Conservation (phyloP, 352 stramenopile species). For the Globisporangium polare region DNA sequence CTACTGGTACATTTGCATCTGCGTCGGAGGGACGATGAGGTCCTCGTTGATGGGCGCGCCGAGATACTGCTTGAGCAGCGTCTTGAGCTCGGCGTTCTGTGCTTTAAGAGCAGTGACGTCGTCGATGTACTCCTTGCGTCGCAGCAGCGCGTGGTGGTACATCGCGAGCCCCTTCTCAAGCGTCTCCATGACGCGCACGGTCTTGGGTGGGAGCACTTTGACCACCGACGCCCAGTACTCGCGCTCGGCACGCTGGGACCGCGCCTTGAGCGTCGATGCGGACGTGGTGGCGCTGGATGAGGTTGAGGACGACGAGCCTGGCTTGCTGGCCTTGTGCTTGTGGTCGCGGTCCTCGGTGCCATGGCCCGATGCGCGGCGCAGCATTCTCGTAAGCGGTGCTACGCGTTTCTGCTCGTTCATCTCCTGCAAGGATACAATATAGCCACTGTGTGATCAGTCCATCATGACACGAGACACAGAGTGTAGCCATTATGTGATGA, state of each 20-base stretch:
- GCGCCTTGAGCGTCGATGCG: slow-evolving; percentile 31
- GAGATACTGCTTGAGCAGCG: slow-evolving; percentile 88
- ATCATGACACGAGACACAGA: slow-evolving; percentile 11
- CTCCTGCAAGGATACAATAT: slow-evolving; percentile 27
- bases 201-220: slow-evolving; percentile 66
- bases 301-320: slow-evolving; percentile 18
- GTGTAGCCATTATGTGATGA: too few species aligned
- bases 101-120: slow-evolving; percentile 70
- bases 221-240: slow-evolving; percentile 81
- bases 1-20: slow-evolving; percentile 75
- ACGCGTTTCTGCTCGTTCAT: slow-evolving; percentile 66
- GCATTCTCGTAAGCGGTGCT: slow-evolving; percentile 40
- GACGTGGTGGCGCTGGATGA: slow-evolving; percentile 17
- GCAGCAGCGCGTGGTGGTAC: slow-evolving; percentile 81
- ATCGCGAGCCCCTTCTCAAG: slow-evolving; percentile 80
- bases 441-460: background rate
- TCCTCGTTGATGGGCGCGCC: slow-evolving; percentile 78
- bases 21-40: slow-evolving; percentile 78
- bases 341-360: background rate
- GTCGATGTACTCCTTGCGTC: slow-evolving; percentile 77
- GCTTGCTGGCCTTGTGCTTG: slow-evolving; percentile 6
- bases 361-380: slow-evolving; percentile 24
- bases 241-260: slow-evolving; percentile 43
- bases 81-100: slow-evolving; percentile 90
- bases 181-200: slow-evolving; percentile 71